Conservation (phyloP, 202 grass and related monocot species). For the Zoysia matrella region DNA sequence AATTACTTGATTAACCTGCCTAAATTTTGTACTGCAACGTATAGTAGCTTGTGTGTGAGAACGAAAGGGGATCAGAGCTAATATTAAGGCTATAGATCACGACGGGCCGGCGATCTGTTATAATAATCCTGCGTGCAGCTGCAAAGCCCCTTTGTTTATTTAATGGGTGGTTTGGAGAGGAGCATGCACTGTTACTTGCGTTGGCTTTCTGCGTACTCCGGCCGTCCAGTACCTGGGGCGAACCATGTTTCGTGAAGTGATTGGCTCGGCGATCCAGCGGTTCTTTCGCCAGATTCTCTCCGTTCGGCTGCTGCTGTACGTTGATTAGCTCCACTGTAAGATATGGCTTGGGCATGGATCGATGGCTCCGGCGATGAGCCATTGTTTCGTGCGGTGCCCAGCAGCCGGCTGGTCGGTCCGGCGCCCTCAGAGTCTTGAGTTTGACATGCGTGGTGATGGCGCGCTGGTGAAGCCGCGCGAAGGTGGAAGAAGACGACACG, state of each 20-base stretch:
- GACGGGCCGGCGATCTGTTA: neutral
- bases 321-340: neutral
- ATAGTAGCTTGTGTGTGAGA: conserved; percentile 1
- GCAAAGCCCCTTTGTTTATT: neutral
- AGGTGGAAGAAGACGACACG: too few species aligned
- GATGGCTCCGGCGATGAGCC: too few species aligned
- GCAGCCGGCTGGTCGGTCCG: too few species aligned
- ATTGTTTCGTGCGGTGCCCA: too few species aligned
- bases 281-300: neutral
- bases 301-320: neutral
- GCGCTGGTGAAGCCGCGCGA: too few species aligned
- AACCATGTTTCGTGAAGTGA: conserved; percentile 9
- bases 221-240: neutral
- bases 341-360: too few species aligned
- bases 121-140: neutral
- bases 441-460: too few species aligned
- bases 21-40: too few species aligned
- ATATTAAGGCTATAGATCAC: neutral
- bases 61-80: neutral
- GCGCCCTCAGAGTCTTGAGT: too few species aligned
- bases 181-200: neutral
- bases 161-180: neutral
- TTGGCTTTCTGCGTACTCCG: neutral
- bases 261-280: too few species aligned
- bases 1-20: neutral